Conservation (phyloP, 805 yeast species). For the Metschnikowia koreensis region DNA sequence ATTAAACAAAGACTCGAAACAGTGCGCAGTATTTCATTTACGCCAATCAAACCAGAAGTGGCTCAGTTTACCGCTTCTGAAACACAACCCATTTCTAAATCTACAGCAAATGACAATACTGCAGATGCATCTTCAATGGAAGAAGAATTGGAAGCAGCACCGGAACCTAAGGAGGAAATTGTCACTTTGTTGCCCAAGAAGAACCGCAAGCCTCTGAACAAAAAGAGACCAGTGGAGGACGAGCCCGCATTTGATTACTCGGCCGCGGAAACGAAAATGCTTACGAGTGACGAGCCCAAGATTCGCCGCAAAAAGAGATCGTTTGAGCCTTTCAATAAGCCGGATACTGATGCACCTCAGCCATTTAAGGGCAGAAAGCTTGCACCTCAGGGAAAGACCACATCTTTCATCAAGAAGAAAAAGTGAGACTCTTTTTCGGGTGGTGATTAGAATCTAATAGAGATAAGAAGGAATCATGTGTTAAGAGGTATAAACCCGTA, state of each 20-base stretch:
- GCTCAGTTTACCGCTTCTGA: background rate
- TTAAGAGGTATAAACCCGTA: too few relatives aligned
- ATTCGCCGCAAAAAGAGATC: constrained; percentile 38
- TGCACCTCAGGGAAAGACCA: constrained; percentile 34
- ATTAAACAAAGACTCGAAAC: constrained; percentile 1
- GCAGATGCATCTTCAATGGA: background rate
- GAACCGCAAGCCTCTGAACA: background rate
- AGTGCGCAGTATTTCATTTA: background rate
- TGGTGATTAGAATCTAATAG: background rate
- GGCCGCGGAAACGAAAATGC: constrained; percentile 10
- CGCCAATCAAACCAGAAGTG: background rate
- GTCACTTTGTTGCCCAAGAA: constrained; percentile 5
- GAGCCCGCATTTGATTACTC: constrained; percentile 12
- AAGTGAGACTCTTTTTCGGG: background rate
- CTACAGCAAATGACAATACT: background rate
- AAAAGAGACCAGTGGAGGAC: background rate
- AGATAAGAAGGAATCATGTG: background rate
- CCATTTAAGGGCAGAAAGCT: constrained; percentile 48
- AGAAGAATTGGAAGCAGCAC: background rate
- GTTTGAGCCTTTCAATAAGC: constrained; percentile 60
- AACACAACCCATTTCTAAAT: background rate
- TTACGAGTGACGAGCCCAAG: constrained; percentile 17
- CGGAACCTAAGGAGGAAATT: constrained; percentile 3
- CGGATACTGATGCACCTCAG: constrained; percentile 48
- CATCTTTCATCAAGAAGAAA: constrained; percentile 29